Conservation (phyloP, 495 filamentous ascomycete species). For the Neurospora tetrasperma region DNA sequence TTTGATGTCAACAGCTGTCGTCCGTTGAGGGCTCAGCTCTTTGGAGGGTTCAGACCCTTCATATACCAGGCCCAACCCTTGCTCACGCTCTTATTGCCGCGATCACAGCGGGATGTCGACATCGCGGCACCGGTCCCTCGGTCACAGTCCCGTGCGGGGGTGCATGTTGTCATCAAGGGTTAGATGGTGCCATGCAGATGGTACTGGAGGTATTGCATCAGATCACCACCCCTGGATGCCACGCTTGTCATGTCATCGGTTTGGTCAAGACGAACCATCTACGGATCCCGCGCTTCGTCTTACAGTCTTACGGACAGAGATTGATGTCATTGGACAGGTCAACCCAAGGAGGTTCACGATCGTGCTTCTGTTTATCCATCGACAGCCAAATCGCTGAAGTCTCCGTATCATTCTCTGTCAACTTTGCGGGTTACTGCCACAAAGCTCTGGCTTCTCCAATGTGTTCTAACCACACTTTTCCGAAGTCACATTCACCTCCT, state of each 20-base stretch:
- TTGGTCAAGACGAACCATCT: not conserved
- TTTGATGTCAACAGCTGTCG: not conserved
- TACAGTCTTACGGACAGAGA: no score
- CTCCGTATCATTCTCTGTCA: not conserved
- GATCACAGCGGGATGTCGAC: not conserved
- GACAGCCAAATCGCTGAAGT: not conserved
- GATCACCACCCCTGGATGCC: not conserved
- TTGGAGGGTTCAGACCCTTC: not conserved
- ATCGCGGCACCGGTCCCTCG: not conserved
- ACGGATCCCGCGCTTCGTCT: not conserved
- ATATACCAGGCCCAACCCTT: not conserved
- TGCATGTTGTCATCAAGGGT: slow-evolving; percentile 6
- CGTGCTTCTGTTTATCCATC: not conserved
- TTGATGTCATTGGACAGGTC: no score
- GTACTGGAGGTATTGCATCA: not conserved
- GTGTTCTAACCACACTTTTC: not conserved
- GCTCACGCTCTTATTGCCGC: not conserved
- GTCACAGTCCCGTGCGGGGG: not conserved
- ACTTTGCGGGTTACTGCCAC: not conserved
- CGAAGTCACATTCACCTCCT: not conserved
- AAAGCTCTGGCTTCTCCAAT: fast-evolving
- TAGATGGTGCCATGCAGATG: slow-evolving; percentile 4
- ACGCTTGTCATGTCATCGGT: not conserved
- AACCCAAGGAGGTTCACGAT: not conserved
- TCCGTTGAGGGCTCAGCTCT: not conserved